Evolutionary conservation across 2,329 filamentous ascomycete genomes (phyloP).

Genomic region (Xylaria sp.): DNA sequence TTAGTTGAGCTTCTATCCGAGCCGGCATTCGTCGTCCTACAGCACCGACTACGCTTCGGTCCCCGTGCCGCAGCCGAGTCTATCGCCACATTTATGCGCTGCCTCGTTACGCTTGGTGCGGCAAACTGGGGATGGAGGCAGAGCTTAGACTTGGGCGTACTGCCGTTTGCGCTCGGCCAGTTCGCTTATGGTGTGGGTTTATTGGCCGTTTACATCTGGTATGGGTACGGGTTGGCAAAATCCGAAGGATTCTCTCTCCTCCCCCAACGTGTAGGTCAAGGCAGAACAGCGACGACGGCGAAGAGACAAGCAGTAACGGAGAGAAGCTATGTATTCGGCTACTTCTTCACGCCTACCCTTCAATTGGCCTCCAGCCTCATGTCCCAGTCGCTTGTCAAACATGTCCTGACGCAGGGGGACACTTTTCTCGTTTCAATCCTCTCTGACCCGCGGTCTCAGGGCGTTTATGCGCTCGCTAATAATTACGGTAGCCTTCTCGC

Average conservation of each 20-base stretch:
- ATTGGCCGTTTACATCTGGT: slow-evolving; percentile 74
- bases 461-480: slow-evolving; percentile 90
- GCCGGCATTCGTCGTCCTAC: slow-evolving; percentile 88
- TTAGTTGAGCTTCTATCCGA: slow-evolving; percentile 84
- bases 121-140: slow-evolving; percentile 71
- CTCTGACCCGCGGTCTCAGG: slow-evolving; percentile 82
- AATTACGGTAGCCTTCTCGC: slow-evolving; percentile 94
- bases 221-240: slow-evolving; percentile 67
- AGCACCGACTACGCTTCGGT: slow-evolving; percentile 82
- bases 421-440: slow-evolving; percentile 85
- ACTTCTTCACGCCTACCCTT: slow-evolving; percentile 77
- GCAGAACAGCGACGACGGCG: slow-evolving; percentile 30
- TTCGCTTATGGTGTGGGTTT: slow-evolving; percentile 77
- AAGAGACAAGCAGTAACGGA: slow-evolving; percentile 15
- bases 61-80: slow-evolving; percentile 86
- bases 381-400: slow-evolving; percentile 89
- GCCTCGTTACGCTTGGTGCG: slow-evolving; percentile 75
- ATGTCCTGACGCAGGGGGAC: slow-evolving; percentile 93
- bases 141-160: slow-evolving; percentile 72
- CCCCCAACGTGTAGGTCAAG: slow-evolving; percentile 53
- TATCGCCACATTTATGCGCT: slow-evolving; percentile 81
- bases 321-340: slow-evolving; percentile 62
- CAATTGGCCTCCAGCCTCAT: slow-evolving; percentile 84
- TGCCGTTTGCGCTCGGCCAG: slow-evolving; percentile 92
- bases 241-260: slow-evolving; percentile 76